Conservation (phyloP, 1,139 yeast genomes). For the Kurtzmaniella quercitrusa region DNA sequence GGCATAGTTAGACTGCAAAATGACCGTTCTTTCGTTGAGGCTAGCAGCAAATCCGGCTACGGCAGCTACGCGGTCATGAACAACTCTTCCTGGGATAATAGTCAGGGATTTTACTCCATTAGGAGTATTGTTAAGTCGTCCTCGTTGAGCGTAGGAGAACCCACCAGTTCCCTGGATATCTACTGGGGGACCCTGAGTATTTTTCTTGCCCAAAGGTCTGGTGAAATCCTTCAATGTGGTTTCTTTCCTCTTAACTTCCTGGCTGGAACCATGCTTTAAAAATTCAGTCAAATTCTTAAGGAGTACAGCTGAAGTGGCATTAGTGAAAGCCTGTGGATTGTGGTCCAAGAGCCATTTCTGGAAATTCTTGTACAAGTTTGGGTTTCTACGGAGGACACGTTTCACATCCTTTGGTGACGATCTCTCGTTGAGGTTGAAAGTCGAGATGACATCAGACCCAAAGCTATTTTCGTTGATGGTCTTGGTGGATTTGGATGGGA, state of each 20-base stretch:
- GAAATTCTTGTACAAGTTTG: slow-evolving; percentile 28
- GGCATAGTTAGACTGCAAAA: slow-evolving; percentile 39
- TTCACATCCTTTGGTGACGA: slow-evolving; percentile 25
- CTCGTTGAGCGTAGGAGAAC: slow-evolving; percentile 64
- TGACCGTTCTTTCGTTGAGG: slow-evolving; percentile 33
- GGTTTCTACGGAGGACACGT: slow-evolving; percentile 27
- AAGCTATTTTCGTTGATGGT: slow-evolving; percentile 7
- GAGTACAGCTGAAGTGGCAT: slow-evolving; percentile 14
- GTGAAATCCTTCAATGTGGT: slow-evolving; percentile 19
- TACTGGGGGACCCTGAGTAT: slow-evolving; percentile 9
- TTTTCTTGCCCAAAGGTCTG: slow-evolving; percentile 14
- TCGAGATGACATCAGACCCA: slow-evolving; percentile 22
- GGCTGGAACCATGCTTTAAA: slow-evolving; percentile 15
- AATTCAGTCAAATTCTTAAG: slow-evolving; percentile 25
- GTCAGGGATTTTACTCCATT: slow-evolving; percentile 61
- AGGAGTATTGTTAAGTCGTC: slow-evolving; percentile 70
- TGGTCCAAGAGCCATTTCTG: slow-evolving; percentile 30
- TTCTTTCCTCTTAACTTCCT: slow-evolving; percentile 17
- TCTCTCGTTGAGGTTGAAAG: slow-evolving; percentile 28
- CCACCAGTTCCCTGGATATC: slow-evolving; percentile 68
- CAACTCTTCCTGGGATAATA: slow-evolving; percentile 68
- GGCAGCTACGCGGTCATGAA: slow-evolving; percentile 54
- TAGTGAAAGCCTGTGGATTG: slow-evolving; percentile 30
- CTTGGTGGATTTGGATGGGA: slow-evolving; percentile 21
- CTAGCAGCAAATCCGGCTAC: slow-evolving; percentile 70